phyloP scores from a whole-genome alignment of 208 protist species.

The Angomonas deanei region DNA sequence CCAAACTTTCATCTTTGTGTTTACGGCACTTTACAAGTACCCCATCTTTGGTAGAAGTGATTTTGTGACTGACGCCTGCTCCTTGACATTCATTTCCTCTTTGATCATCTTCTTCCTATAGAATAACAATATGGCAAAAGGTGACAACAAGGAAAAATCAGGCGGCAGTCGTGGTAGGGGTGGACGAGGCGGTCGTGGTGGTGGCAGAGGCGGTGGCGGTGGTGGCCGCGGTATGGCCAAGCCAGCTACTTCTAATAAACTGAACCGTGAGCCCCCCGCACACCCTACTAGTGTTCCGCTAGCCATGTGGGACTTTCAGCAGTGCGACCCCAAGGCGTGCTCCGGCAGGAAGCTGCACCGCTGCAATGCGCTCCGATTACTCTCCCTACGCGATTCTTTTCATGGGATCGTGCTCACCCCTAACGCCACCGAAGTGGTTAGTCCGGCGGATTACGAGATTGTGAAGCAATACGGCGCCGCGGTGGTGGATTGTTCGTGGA shows the following conservation, averaged over 20 bases:
- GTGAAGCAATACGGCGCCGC: slow-evolving; percentile 88
- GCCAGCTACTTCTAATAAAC: slow-evolving; percentile 19
- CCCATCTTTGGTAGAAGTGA: too few relatives aligned
- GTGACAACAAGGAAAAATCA: neutral
- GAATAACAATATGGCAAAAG: neutral
- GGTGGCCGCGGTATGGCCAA: slow-evolving; percentile 9
- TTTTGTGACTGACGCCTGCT: neutral
- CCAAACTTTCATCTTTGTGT: too few relatives aligned
- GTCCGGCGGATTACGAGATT: slow-evolving; percentile 88
- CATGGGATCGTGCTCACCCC: slow-evolving; percentile 95
- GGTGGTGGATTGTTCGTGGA: slow-evolving; percentile 99
- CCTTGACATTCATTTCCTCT: neutral
- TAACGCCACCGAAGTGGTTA: slow-evolving; percentile 90
- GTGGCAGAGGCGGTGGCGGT: slow-evolving; percentile 17
- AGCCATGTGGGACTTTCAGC: slow-evolving; percentile 98
- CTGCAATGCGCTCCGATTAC: slow-evolving; percentile 80
- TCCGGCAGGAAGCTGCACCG: slow-evolving; percentile 95
- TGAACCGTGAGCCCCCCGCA: slow-evolving; percentile 32
- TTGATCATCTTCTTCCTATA: neutral
- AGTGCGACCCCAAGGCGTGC: slow-evolving; percentile 98
- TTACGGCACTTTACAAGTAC: too few relatives aligned
- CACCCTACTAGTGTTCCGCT: slow-evolving; percentile 81
- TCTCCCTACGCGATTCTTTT: slow-evolving; percentile 88
- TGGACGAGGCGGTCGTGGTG: slow-evolving; percentile 17
- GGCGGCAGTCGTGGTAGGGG: slow-evolving; percentile 12